Conservation (phyloP, 305 asterid species). For the Plantago coronopus region DNA sequence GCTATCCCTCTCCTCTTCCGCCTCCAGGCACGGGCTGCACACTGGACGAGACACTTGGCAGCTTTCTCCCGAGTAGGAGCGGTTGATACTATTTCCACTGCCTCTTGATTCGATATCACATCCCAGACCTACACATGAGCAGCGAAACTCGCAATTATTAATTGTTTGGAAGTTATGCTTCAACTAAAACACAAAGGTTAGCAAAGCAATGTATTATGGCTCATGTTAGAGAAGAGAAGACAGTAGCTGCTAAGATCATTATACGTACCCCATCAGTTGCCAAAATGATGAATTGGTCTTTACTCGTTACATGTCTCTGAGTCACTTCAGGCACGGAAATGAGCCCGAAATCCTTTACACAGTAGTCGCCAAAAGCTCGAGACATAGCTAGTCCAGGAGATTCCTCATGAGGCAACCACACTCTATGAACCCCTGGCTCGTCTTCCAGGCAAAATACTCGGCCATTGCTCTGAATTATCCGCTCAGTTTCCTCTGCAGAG, state of each 20-base stretch:
- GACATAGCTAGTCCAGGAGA: conserved; percentile 98
- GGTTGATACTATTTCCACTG: conserved; percentile 61
- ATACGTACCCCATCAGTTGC: conserved; percentile 93
- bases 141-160: neutral
- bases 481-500: conserved; percentile 75
- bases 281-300: conserved; percentile 74
- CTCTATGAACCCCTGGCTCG: conserved; percentile 81
- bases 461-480: conserved; percentile 68
- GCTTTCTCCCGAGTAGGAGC: conserved; percentile 51
- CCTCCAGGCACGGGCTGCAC: conserved; percentile 74
- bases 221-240: too few relatives aligned
- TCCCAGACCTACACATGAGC: conserved; percentile 73
- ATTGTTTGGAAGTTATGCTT: too few relatives aligned
- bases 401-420: conserved; percentile 80
- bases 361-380: conserved; percentile 88
- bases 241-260: neutral
- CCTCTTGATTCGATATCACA: conserved; percentile 87
- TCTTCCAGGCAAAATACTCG: conserved; percentile 68
- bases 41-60: conserved; percentile 62
- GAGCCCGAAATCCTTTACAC: conserved; percentile 76
- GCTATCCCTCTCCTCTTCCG: conserved; percentile 78
- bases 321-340: conserved; percentile 84
- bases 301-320: conserved; percentile 54
- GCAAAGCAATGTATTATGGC: too few relatives aligned
- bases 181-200: neutral